Percentiles rank a stretch among this genome's conserved stretches.
These are phyloP conservation scores for Trypanosoma theileri DNA, from an alignment of 208 protist species.

Conservation along the genomic window DNA sequence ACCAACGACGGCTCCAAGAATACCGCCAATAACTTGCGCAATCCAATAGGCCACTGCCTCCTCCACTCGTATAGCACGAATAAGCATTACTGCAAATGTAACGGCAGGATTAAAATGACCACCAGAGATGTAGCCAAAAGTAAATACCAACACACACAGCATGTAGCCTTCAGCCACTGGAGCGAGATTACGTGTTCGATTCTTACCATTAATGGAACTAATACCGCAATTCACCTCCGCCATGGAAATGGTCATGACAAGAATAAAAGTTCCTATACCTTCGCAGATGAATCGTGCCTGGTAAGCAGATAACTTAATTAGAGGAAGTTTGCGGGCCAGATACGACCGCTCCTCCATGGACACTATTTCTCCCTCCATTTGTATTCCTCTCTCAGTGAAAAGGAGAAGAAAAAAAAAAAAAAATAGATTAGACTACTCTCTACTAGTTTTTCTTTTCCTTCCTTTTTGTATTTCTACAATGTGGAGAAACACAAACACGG, in stretches of 20 bases:
- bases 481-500: too few relatives aligned
- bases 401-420: background rate
- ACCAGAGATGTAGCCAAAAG: conserved; percentile 81
- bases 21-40: conserved; percentile 71
- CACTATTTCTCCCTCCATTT: conserved; percentile 11
- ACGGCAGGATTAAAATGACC: conserved; percentile 87
- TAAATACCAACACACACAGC: conserved; percentile 77
- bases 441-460: too few relatives aligned
- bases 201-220: conserved; percentile 55
- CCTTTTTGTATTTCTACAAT: too few relatives aligned
- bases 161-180: conserved; percentile 82
- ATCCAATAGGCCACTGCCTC: conserved; percentile 79
- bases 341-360: conserved; percentile 15
- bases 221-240: conserved; percentile 77
- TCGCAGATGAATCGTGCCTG: conserved; percentile 69
- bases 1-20: conserved; percentile 56
- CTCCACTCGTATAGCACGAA: conserved; percentile 67
- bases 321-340: conserved; percentile 50
- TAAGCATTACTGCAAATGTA: conserved; percentile 64
- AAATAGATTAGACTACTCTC: background rate
- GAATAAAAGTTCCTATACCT: conserved; percentile 75
- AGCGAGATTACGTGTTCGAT: conserved; percentile 72
- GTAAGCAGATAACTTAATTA: conserved; percentile 53
- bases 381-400: background rate
- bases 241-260: conserved; percentile 70